Evolutionary conservation across 176 grass and related monocot species (phyloP).

Genomic region (Alloteropsis semialata): DNA sequence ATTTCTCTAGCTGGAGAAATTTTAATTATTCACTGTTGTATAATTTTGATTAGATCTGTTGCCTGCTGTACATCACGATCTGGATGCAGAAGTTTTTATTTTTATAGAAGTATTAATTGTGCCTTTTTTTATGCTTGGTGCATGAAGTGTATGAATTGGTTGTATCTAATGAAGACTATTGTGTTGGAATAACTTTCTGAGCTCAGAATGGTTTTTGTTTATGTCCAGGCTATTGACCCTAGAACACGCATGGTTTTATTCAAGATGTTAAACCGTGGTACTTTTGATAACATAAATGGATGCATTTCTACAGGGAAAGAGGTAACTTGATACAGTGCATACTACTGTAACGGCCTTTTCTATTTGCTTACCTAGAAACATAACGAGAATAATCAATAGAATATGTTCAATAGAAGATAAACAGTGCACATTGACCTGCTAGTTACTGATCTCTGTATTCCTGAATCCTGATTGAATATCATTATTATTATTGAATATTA

Average conservation of each 20-base stretch:
- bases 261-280: conserved; percentile 91
- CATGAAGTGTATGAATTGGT: not conserved
- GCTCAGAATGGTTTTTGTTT: not conserved
- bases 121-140: not conserved
- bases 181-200: not conserved
- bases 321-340: conserved; percentile 31
- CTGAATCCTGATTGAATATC: not conserved
- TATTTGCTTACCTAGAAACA: not conserved
- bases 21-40: not conserved
- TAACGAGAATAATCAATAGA: not conserved
- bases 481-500: not conserved
- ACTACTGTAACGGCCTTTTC: not conserved
- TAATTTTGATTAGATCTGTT: not conserved
- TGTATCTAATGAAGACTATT: not conserved
- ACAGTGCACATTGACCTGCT: not conserved
- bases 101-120: not conserved
- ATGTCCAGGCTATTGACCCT: conserved; percentile 86
- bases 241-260: conserved; percentile 96
- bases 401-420: not conserved
- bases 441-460: not conserved
- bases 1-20: not conserved
- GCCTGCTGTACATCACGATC: not conserved
- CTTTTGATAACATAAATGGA: conserved; percentile 90
- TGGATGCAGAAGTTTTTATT: not conserved
- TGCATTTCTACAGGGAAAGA: conserved; percentile 99